These are phyloP conservation scores for Polysphondylium violaceum DNA, from an alignment of 78 protist species.

Conservation along the genomic window DNA sequence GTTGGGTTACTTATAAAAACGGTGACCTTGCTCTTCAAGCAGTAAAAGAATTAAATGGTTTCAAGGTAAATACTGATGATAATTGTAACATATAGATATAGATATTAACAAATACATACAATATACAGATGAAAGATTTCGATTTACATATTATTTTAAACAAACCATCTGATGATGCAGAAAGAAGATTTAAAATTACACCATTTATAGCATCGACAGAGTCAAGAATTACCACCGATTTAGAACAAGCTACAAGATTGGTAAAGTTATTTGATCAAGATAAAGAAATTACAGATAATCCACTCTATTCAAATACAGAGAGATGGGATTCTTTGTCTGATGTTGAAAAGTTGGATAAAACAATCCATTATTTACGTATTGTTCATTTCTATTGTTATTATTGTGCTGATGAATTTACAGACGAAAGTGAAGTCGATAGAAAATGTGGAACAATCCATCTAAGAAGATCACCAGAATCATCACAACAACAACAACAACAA, in stretches of 20 bases:
- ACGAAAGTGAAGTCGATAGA: slow-evolving; percentile 55
- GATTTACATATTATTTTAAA: slow-evolving; percentile 61
- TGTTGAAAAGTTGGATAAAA: slow-evolving; percentile 45
- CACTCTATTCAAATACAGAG: slow-evolving; percentile 6
- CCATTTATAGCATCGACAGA: slow-evolving; percentile 81
- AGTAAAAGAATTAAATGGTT: slow-evolving; percentile 70
- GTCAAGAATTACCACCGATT: slow-evolving; percentile 41
- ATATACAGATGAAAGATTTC: slow-evolving; percentile 59
- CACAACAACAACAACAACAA: not conserved
- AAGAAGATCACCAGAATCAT: slow-evolving; percentile 34
- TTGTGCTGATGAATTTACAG: slow-evolving; percentile 59
- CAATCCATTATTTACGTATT: slow-evolving; percentile 39
- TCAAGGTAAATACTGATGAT: slow-evolving; percentile 18
- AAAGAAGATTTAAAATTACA: slow-evolving; percentile 73
- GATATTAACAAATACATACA: not conserved
- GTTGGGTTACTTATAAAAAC: slow-evolving; percentile 71
- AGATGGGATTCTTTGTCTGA: slow-evolving; percentile 15
- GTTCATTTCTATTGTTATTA: slow-evolving; percentile 79
- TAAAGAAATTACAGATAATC: slow-evolving; percentile 57
- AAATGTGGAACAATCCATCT: slow-evolving; percentile 76
- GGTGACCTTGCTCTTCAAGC: slow-evolving; percentile 44
- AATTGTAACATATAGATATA: not conserved
- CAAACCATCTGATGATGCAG: slow-evolving; percentile 66
- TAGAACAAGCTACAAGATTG: slow-evolving; percentile 38
- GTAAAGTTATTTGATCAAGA: slow-evolving; percentile 50